phyloP scores from a whole-genome alignment of 345 rosid species.

The Linum lewisii region DNA sequence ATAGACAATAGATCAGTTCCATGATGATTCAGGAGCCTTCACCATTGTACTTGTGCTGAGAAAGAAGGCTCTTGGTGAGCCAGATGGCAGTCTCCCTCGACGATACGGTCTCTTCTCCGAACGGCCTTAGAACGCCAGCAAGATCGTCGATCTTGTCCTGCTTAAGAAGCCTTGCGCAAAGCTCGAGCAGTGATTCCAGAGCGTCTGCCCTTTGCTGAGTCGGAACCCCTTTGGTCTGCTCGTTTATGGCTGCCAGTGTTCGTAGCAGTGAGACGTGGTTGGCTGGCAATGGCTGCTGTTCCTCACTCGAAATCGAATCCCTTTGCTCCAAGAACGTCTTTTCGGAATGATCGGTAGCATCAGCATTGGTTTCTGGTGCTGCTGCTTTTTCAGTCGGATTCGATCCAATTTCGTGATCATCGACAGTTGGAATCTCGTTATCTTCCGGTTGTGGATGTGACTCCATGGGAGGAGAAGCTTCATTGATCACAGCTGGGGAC shows the following conservation, averaged over 20 bases:
- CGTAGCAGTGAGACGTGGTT: conserved; percentile 47
- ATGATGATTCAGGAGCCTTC: conserved; percentile 29
- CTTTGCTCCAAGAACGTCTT: too few relatives aligned
- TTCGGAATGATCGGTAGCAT: not conserved
- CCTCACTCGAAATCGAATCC: too few relatives aligned
- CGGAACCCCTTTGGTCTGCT: conserved; percentile 48
- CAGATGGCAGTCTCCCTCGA: conserved; percentile 97
- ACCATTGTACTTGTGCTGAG: conserved; percentile 57
- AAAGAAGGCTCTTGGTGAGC: conserved; percentile 83
- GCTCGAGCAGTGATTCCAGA: conserved; percentile 80
- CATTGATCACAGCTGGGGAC: not conserved
- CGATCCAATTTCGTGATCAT: conserved; percentile 13
- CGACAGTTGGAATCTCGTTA: not conserved
- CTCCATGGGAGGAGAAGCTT: not conserved
- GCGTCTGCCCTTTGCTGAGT: conserved; percentile 83
- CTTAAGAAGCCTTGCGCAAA: conserved; percentile 80
- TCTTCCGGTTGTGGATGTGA: not conserved
- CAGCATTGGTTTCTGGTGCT: conserved; percentile 25
- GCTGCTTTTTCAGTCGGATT: too few relatives aligned
- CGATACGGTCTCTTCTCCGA: conserved; percentile 82
- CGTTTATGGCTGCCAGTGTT: conserved; percentile 41
- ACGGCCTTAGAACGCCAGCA: conserved; percentile 78
- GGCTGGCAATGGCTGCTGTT: conserved; percentile 20
- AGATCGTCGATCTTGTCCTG: conserved; percentile 84
- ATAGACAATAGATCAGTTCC: conserved; percentile 13